Percentiles rank a stretch among this genome's conserved stretches.
phyloP scores from a whole-genome alignment of 2,329 filamentous ascomycete species.

The Epichloe aotearoae region DNA sequence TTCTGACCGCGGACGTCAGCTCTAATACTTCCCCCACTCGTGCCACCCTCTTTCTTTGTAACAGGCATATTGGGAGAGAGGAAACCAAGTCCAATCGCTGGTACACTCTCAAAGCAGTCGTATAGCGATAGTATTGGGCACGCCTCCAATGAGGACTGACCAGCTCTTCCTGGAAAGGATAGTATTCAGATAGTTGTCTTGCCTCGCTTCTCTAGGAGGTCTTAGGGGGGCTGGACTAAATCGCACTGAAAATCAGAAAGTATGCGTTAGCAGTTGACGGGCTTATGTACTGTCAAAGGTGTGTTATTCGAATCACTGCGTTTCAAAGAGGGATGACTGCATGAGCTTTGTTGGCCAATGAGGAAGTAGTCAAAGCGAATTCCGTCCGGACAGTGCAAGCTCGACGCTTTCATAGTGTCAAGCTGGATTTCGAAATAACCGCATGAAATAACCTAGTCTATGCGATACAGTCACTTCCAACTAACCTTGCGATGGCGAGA shows the following conservation, averaged over 20 bases:
- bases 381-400: neutral
- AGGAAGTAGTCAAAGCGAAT: neutral
- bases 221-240: neutral
- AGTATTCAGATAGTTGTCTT: slow-evolving; percentile 5
- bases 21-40: slow-evolving; percentile 19
- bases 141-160: slow-evolving; percentile 2
- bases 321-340: neutral
- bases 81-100: slow-evolving; percentile 10
- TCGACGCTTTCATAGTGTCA: neutral
- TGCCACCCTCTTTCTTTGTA: slow-evolving; percentile 26
- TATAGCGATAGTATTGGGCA: neutral
- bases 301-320: neutral
- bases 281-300: neutral
- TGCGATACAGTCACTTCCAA: neutral
- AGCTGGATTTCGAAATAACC: neutral
- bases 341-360: neutral
- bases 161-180: slow-evolving; percentile 3
- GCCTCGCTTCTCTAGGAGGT: neutral
- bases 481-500: slow-evolving; percentile 11
- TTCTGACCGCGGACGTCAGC: slow-evolving; percentile 21
- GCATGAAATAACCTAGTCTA: neutral
- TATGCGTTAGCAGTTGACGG: neutral
- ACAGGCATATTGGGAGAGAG: slow-evolving; percentile 21
- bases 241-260: neutral
- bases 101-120: slow-evolving; percentile 9